Evolutionary conservation across 768 basidiomycete genomes (phyloP).

Genomic region (Candolleomyces aberdarensis): DNA sequence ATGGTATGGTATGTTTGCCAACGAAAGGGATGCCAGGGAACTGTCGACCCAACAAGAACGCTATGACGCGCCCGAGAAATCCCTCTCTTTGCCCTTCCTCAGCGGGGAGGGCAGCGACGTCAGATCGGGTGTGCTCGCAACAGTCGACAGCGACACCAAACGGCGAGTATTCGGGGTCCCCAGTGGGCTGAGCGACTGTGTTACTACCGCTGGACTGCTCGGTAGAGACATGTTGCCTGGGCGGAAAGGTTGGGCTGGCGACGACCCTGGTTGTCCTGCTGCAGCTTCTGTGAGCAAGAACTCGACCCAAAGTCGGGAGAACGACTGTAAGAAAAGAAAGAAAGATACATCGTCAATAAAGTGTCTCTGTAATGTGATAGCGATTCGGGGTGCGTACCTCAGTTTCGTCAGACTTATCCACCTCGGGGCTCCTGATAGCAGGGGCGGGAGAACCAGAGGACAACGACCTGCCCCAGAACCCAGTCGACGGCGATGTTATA

Average conservation of each 20-base stretch:
- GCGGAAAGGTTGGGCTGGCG: constrained; percentile 18
- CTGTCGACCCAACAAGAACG: too few relatives aligned
- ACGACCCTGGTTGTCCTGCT: constrained; percentile 28
- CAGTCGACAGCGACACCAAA: constrained; percentile 24
- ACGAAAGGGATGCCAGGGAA: too few relatives aligned
- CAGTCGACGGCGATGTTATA: constrained; percentile 13
- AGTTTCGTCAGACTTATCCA: constrained; percentile 80
- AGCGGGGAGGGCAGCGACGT: constrained; percentile 13
- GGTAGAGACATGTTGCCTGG: constrained; percentile 32
- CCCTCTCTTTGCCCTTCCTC: constrained; percentile 29
- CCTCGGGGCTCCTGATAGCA: constrained; percentile 45
- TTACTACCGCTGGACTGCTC: constrained; percentile 24
- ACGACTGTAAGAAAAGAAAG: constrained; percentile 56
- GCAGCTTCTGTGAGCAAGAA: constrained; percentile 90
- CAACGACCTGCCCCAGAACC: constrained; percentile 42
- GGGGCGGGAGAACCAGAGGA: constrained; percentile 27
- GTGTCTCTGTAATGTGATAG: neutral
- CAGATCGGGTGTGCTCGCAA: constrained; percentile 36
- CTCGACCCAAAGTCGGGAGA: constrained; percentile 97
- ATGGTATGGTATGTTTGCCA: too few relatives aligned
- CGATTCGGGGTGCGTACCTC: constrained; percentile 49
- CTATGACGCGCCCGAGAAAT: constrained; percentile 4
- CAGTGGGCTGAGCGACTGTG: constrained; percentile 14
- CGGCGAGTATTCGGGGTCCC: constrained; percentile 18
- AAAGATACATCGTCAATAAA: neutral